These are phyloP conservation scores for Globisporangium canariense DNA, from an alignment of 352 stramenopile genomes.

Conservation along the genomic window DNA sequence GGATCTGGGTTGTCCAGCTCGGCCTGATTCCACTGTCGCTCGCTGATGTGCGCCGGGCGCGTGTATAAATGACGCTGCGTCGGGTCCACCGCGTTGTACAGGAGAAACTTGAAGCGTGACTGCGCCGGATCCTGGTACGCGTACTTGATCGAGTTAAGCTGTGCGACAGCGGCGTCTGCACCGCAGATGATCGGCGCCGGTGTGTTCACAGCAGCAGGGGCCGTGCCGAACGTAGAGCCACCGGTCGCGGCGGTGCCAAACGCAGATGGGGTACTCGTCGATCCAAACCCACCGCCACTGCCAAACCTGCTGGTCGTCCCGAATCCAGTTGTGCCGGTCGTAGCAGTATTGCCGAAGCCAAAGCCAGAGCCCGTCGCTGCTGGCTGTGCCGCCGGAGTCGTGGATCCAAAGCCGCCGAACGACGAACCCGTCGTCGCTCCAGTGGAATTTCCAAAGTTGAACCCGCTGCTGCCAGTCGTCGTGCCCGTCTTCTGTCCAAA, in stretches of 20 bases:
- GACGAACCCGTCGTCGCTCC: slow-evolving; percentile 23
- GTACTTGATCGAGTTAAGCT: slow-evolving; percentile 80
- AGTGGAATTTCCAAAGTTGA: slow-evolving; percentile 26
- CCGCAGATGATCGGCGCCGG: slow-evolving; percentile 70
- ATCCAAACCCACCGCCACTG: slow-evolving; percentile 8
- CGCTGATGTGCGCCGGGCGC: slow-evolving; percentile 77
- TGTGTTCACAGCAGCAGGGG: slow-evolving; percentile 32
- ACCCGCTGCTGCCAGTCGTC: slow-evolving; percentile 25
- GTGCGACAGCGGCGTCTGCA: slow-evolving; percentile 69
- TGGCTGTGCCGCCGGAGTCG: slow-evolving; percentile 2
- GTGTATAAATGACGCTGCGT: slow-evolving; percentile 78
- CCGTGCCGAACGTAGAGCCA: slow-evolving; percentile 29
- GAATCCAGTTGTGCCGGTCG: not conserved
- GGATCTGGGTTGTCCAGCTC: slow-evolving; percentile 86
- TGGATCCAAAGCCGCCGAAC: slow-evolving; percentile 28
- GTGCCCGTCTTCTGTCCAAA: slow-evolving; percentile 41
- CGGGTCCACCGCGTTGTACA: slow-evolving; percentile 88
- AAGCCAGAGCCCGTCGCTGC: slow-evolving; percentile 28
- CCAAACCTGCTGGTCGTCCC: slow-evolving; percentile 1
- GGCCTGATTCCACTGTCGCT: slow-evolving; percentile 81
- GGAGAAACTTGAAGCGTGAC: slow-evolving; percentile 87
- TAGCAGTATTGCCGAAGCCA: slow-evolving; percentile 2
- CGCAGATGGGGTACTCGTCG: slow-evolving; percentile 14
- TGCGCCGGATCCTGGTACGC: slow-evolving; percentile 80
- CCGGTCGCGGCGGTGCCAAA: slow-evolving; percentile 29